Conservation (phyloP, 2,329 filamentous ascomycete species). For the Myrmaecium sp. region DNA sequence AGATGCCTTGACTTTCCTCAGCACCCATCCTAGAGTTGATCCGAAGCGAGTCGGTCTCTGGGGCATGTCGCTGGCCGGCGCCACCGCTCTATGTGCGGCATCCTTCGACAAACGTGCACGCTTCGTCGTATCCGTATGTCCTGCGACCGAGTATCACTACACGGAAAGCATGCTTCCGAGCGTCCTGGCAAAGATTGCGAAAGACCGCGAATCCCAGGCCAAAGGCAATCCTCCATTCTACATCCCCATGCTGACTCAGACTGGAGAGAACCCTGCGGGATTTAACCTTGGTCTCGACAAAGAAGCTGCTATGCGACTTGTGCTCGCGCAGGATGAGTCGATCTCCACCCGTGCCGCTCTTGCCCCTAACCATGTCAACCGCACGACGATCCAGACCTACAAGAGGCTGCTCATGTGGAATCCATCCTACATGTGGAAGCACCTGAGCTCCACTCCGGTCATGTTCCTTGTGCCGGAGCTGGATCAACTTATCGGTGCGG, state of each 20-base stretch:
- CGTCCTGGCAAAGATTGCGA: slow-evolving; percentile 15
- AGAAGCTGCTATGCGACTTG: slow-evolving; percentile 7
- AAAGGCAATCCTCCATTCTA: slow-evolving; percentile 22
- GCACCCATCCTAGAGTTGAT: slow-evolving; percentile 11
- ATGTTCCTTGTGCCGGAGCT: slow-evolving; percentile 13
- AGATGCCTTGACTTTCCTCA: slow-evolving; percentile 21
- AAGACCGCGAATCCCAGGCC: slow-evolving; percentile 24
- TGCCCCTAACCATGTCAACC: slow-evolving; percentile 7
- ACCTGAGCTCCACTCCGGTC: slow-evolving; percentile 9
- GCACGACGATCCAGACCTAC: slow-evolving; percentile 15
- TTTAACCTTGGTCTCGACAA: slow-evolving; percentile 10
- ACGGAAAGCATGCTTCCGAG: slow-evolving; percentile 5
- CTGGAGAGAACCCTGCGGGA: slow-evolving; percentile 22
- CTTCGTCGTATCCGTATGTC: slow-evolving; percentile 12
- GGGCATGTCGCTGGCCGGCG: slow-evolving; percentile 19
- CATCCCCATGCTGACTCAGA: slow-evolving; percentile 19
- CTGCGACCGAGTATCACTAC: slow-evolving; percentile 7
- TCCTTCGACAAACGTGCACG: slow-evolving; percentile 16
- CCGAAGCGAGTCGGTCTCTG: slow-evolving; percentile 17
- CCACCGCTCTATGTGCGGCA: slow-evolving; percentile 12
- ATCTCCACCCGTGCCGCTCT: too few species aligned
- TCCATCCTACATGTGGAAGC: slow-evolving; percentile 3
- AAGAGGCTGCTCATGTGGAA: slow-evolving; percentile 7
- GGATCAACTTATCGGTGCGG: slow-evolving; percentile 10
- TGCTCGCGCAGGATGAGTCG: slow-evolving; percentile 3